phyloP scores from a whole-genome alignment of 306 rosid genomes.

The Senna siamea region DNA sequence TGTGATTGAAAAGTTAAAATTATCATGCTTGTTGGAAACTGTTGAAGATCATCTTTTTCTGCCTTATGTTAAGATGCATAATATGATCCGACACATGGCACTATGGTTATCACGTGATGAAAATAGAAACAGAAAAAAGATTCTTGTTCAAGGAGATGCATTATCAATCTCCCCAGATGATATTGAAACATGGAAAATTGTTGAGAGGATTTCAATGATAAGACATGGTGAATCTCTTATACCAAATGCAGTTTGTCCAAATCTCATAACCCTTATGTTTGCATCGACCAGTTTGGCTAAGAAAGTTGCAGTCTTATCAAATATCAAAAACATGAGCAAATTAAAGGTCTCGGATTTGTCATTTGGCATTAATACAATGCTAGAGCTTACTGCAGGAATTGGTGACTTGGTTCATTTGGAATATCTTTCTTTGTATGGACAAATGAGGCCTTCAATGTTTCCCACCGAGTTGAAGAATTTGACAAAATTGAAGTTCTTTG shows the following conservation, averaged over 20 bases:
- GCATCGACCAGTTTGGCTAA: too few relatives aligned
- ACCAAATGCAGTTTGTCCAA: not conserved
- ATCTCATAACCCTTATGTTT: conserved; percentile 4
- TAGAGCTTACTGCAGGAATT: not conserved
- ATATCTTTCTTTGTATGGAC: not conserved
- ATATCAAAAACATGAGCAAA: not conserved
- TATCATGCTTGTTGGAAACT: too few relatives aligned
- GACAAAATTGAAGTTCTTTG: not conserved
- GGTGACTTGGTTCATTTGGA: conserved; percentile 13
- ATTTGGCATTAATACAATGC: too few relatives aligned
- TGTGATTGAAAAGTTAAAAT: too few relatives aligned
- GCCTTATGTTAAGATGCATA: too few relatives aligned
- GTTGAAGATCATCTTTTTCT: too few relatives aligned
- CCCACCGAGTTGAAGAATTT: not conserved
- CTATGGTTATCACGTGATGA: not conserved
- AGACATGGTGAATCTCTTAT: not conserved
- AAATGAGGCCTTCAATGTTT: not conserved
- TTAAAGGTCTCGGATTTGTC: conserved; percentile 35
- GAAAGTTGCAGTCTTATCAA: not conserved
- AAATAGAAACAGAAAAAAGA: not conserved
- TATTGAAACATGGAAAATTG: not conserved
- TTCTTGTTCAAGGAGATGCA: not conserved
- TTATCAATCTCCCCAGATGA: not conserved
- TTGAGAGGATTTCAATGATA: conserved; percentile 28
- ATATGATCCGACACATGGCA: too few relatives aligned